Conservation (phyloP, 2,329 filamentous ascomycete genomes). For the Arthrinium phaeospermum region DNA sequence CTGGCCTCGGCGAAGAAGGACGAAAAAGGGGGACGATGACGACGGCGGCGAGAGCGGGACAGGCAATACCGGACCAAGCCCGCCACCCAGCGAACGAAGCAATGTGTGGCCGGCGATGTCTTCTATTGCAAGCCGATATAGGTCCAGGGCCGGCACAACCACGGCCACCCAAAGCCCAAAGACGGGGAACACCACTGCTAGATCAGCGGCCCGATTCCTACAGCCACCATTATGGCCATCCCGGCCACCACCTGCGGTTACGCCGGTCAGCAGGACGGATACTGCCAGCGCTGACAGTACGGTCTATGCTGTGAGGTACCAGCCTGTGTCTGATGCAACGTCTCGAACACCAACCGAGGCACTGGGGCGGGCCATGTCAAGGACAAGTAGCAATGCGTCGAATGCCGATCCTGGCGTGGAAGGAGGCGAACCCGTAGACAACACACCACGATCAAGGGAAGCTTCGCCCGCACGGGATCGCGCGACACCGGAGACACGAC, state of each 20-base stretch:
- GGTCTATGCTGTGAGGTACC: slow-evolving; percentile 67
- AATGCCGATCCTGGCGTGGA: slow-evolving; percentile 22
- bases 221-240: slow-evolving; percentile 61
- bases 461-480: background rate
- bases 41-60: slow-evolving; percentile 40
- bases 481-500: background rate
- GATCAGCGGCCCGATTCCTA: slow-evolving; percentile 41
- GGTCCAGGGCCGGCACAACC: slow-evolving; percentile 32
- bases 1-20: slow-evolving; percentile 48
- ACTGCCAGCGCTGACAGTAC: slow-evolving; percentile 69
- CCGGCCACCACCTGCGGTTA: slow-evolving; percentile 59
- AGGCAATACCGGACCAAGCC: slow-evolving; percentile 26
- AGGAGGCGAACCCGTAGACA: background rate
- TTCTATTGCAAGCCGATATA: slow-evolving; percentile 46
- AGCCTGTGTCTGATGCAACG: slow-evolving; percentile 59
- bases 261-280: slow-evolving; percentile 65
- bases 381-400: slow-evolving; percentile 42
- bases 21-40: slow-evolving; percentile 36
- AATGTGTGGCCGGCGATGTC: slow-evolving; percentile 49
- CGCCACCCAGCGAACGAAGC: slow-evolving; percentile 35
- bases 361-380: slow-evolving; percentile 40
- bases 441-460: background rate
- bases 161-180: background rate
- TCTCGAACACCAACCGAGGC: slow-evolving; percentile 50
- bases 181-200: slow-evolving; percentile 29